phyloP scores from a whole-genome alignment of 768 basidiomycete genomes.

The Termitomyces heimii region DNA sequence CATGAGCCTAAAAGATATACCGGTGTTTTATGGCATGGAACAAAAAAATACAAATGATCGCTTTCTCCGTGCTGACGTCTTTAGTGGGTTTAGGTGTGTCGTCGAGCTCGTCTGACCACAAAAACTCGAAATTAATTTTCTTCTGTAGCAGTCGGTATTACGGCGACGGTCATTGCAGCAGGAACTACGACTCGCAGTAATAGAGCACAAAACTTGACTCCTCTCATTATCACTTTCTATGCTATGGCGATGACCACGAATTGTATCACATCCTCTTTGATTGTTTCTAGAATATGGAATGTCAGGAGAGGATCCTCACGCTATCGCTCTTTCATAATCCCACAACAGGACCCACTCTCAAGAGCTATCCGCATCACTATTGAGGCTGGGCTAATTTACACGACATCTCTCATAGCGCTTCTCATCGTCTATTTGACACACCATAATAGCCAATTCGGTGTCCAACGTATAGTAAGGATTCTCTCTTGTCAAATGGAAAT shows the following conservation, averaged over 20 bases:
- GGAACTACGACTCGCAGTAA: not conserved
- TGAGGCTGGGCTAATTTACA: conserved; percentile 13
- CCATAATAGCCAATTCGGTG: conserved; percentile 7
- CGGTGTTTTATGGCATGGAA: conserved; percentile 11
- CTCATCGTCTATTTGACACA: conserved; percentile 6
- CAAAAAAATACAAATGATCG: not conserved
- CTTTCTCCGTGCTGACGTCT: conserved; percentile 6
- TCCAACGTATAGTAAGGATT: conserved; percentile 11
- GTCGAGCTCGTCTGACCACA: not conserved
- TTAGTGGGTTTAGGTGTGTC: conserved; percentile 2
- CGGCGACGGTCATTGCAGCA: not conserved
- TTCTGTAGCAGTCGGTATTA: conserved; percentile 6
- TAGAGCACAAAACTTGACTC: not conserved
- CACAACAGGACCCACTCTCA: conserved; percentile 8
- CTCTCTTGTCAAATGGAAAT: not conserved
- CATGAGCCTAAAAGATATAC: conserved; percentile 4
- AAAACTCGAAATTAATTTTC: not conserved
- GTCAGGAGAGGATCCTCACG: conserved; percentile 8
- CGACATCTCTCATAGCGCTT: conserved; percentile 8
- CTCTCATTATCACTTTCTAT: conserved; percentile 7
- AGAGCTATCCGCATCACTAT: conserved; percentile 12
- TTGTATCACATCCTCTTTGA: conserved; percentile 9
- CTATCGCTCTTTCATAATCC: not conserved
- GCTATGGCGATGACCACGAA: conserved; percentile 10
- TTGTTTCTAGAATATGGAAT: conserved; percentile 12